Conservation (phyloP, 2,329 filamentous ascomycete genomes). For the Parastagonospora nodorum region DNA sequence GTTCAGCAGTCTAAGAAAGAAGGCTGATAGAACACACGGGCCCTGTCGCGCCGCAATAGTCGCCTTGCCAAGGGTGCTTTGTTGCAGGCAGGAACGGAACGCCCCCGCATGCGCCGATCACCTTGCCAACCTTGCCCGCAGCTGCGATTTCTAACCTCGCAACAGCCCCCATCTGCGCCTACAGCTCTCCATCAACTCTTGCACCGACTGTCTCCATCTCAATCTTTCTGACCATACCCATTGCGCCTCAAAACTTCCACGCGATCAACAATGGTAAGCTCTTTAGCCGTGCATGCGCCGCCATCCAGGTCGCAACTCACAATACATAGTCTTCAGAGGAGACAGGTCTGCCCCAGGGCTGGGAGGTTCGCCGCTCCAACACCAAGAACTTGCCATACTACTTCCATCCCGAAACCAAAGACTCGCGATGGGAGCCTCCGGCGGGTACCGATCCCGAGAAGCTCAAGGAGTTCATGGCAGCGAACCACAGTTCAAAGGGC, state of each 20-base stretch:
- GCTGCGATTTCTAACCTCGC: constrained; percentile 9
- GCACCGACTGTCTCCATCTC: constrained; percentile 1
- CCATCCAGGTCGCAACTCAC: constrained; percentile 23
- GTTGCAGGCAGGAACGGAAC: constrained; percentile 5
- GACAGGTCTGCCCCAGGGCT: constrained; percentile 76
- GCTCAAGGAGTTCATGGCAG: constrained; percentile 92
- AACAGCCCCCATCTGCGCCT: constrained; percentile 11
- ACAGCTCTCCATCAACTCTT: constrained; percentile 3
- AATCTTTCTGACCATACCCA: background rate
- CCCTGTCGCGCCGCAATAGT: constrained; percentile 9
- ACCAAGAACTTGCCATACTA: constrained; percentile 99
- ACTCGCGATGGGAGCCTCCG: constrained; percentile 95
- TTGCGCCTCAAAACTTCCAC: background rate
- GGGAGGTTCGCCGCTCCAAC: constrained; percentile 98
- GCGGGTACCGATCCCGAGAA: constrained; percentile 85
- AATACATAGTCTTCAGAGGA: constrained; percentile 33
- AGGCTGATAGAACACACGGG: background rate
- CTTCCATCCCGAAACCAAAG: constrained; percentile 85
- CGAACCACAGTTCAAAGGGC: constrained; percentile 71
- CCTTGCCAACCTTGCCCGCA: constrained; percentile 1
- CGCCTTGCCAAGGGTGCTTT: constrained; percentile 8
- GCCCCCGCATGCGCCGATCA: constrained; percentile 8
- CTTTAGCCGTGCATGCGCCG: constrained; percentile 1
- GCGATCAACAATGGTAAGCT: constrained; percentile 35
- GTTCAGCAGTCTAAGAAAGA: background rate